Evolutionary conservation across 257 asterid genomes (phyloP), one percentile per base, ranked within the genome.

Genomic region (Fraxinus excelsior): DNA sequence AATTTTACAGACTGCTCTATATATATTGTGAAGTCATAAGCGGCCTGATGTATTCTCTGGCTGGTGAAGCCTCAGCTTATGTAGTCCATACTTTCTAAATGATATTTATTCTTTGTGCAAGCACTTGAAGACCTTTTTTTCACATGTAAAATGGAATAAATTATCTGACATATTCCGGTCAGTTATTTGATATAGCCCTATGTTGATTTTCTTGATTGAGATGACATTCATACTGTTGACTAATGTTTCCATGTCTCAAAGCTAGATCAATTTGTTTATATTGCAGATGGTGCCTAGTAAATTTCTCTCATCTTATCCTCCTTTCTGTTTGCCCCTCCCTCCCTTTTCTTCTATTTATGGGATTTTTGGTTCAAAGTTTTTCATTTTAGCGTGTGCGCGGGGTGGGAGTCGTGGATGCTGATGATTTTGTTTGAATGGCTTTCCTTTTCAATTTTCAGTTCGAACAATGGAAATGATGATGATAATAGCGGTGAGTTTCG

Each of bases 401-500:
- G 44, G 66, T 19, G n/a, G 31, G 68, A 78, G 71, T 74, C 16
- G 38, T 31, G 72, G 53, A 67, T 35, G 35, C 49, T 73, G 70
- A 42, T 44, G 56, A 35, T 49, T 49, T 80, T 64, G 75, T 58
- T 78, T 69, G 69, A 77, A 64, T 44, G 70, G 19, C 29, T 80
- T 76, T n/a, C 29, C 31, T 0, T 58, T 37, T 26, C 28, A 71
- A 78, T 70, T 82, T 81, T 62, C 88, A 93, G 98, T 85, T 88
- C 86, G 29, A 80, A 80, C 73, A 82, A 80, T 80, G 97, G 90
- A 73, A 87, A 72, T 25, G 99, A 91, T 14, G 97, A 90, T 35
- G 97, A 90, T 64, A 89, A 92, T 75, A 84, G 93, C 73, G 88
- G 83, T 35, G 97, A 91, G 85, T 86, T 93, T 80, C 90, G 92